Base-by-base conservation (phyloP, 805 yeast species). In the Starmerella ratchasimensis region DNA sequence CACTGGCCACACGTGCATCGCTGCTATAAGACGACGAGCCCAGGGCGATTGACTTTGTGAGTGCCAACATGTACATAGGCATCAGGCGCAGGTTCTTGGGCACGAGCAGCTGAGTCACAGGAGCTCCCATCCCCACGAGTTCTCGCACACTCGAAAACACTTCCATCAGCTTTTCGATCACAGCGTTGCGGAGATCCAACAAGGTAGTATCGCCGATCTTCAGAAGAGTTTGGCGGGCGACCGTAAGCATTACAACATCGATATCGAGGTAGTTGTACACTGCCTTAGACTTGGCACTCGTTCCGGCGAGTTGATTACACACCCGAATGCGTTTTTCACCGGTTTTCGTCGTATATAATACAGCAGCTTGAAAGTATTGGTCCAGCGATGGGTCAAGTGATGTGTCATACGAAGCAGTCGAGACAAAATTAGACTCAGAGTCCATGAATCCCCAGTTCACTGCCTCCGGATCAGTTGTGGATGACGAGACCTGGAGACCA, bases 341-440 rank as follows among this genome's bases (percentile, higher is more conserved):
- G 33, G 67, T 66, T 14, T 20, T 23, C 2, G 66, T 53, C 33
- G 83, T 80, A 55, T 84, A 88, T 38, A 90, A 62, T 20, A 90
- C 48, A 0, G 97, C 96, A 1, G 81, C 79, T 59, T 90, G 98
- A 63, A 88, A 82, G 56, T 83, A 90, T 17, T 82, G 80, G 56
- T 84, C 95, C 27, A 69, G 65, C n/a, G 38, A 40, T 2, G 79
- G 64, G 41, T 75, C 71, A 24, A 83, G 62, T 43, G 72, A 73
- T 3, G 83, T 83, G 52, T 84, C 95, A 52, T 81, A 79, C 33
- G 67, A 68, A 50, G 88, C 72, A 36, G 82, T 66, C 2, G 81
- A 76, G 8, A 81, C 77, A 33, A 82, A 56, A 4, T 77, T 67
- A 31, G 79, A 76, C 46, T 80, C 74, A 14, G 68, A 65, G 29